phyloP scores from a whole-genome alignment of 2,329 filamentous ascomycete genomes.

The Venturiaceae sp. region DNA sequence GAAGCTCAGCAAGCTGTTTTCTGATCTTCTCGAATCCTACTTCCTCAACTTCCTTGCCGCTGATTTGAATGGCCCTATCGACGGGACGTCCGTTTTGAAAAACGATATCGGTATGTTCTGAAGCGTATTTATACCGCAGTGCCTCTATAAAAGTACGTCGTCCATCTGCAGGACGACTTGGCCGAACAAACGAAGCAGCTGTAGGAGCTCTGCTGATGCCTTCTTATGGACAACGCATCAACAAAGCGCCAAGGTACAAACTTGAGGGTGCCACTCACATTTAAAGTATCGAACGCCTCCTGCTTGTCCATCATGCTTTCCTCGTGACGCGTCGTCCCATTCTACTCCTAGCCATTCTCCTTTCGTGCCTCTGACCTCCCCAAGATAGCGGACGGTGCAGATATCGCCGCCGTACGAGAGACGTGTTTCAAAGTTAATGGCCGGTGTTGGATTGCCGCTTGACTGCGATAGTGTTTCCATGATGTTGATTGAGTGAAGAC shows the following conservation, averaged over 20 bases:
- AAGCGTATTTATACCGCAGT: conserved; percentile 74
- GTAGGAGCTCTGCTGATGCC: conserved; percentile 54
- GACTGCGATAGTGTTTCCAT: too few species aligned
- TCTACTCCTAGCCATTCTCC: conserved; percentile 89
- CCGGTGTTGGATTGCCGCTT: too few species aligned
- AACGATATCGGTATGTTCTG: conserved; percentile 30
- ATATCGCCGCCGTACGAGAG: conserved; percentile 66
- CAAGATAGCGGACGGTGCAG: conserved; percentile 80
- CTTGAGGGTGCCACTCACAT: conserved; percentile 44
- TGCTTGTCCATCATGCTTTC: conserved; percentile 84
- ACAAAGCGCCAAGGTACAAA: background rate
- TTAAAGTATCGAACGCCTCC: conserved; percentile 71
- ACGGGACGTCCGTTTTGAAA: conserved; percentile 13
- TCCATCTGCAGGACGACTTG: conserved; percentile 58
- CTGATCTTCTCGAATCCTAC: conserved; percentile 92
- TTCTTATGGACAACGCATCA: conserved; percentile 23
- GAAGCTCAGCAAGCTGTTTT: conserved; percentile 64
- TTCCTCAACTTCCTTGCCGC: conserved; percentile 81
- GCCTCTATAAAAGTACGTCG: conserved; percentile 69
- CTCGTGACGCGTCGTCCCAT: conserved; percentile 81
- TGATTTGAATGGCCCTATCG: conserved; percentile 54
- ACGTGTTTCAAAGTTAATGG: too few species aligned
- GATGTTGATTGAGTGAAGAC: too few species aligned
- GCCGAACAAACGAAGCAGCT: conserved; percentile 79
- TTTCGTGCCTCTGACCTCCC: conserved; percentile 63